Evolutionary conservation across 2,329 filamentous ascomycete species (phyloP).

Genomic region (Aspergillus sp.): DNA sequence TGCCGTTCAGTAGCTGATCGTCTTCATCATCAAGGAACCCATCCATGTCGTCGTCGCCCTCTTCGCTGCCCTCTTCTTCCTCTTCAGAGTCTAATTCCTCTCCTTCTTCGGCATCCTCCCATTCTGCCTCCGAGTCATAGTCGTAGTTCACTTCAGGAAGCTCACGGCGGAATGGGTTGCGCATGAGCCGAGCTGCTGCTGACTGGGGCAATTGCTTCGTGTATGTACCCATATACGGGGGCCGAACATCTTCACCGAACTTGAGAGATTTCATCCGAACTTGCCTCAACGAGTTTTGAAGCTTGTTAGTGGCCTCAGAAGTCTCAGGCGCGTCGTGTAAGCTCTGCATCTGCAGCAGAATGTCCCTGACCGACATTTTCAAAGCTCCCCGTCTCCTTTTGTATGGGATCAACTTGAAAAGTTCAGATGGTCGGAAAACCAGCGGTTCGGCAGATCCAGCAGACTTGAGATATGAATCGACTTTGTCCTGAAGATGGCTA

Average conservation of each 20-base stretch:
- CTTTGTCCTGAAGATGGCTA: constrained; percentile 57
- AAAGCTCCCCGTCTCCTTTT: constrained; percentile 35
- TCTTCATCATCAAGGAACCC: constrained; percentile 89
- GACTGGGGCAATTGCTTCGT: constrained; percentile 51
- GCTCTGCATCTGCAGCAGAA: constrained; percentile 62
- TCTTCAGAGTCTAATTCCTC: constrained; percentile 69
- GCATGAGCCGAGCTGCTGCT: constrained; percentile 52
- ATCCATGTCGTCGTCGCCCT: constrained; percentile 83
- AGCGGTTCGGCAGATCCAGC: constrained; percentile 13
- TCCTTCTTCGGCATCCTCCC: constrained; percentile 73
- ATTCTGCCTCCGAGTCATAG: constrained; percentile 69
- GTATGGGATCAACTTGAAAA: constrained; percentile 46
- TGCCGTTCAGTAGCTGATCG: constrained; percentile 60
- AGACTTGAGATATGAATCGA: constrained; percentile 46
- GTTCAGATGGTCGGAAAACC: constrained; percentile 38
- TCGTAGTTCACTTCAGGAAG: constrained; percentile 65
- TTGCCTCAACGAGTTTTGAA: constrained; percentile 49
- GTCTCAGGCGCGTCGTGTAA: constrained; percentile 41
- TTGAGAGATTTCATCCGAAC: constrained; percentile 63
- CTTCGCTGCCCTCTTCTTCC: constrained; percentile 64
- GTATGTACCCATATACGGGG: constrained; percentile 67
- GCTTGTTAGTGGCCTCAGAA: constrained; percentile 32
- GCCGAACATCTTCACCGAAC: constrained; percentile 66
- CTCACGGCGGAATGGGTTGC: constrained; percentile 58
- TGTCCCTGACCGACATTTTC: constrained; percentile 57